A percentile compares a stretch with the other conserved stretches of the same genome.
Evolutionary conservation across 2,329 filamentous ascomycete genomes (phyloP).

Genomic region (Tolypocladium paradoxum): DNA sequence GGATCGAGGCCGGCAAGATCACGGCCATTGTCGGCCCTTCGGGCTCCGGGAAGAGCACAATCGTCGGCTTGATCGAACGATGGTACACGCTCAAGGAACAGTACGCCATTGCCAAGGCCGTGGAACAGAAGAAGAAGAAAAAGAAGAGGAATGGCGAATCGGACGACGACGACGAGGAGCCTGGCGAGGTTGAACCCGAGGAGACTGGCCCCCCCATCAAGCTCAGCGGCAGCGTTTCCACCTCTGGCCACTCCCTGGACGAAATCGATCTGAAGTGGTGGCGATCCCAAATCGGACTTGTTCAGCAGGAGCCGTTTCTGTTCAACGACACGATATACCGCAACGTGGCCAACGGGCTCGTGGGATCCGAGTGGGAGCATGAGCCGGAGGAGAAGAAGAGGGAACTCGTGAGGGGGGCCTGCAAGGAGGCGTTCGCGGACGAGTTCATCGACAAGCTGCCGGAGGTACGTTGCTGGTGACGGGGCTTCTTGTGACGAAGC

Average conservation of each 20-base stretch:
- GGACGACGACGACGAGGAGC: constrained; percentile 15
- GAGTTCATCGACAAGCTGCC: constrained; percentile 58
- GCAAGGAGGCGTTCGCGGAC: constrained; percentile 56
- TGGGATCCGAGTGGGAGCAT: constrained; percentile 41
- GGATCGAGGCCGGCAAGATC: constrained; percentile 51
- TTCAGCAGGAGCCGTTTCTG: constrained; percentile 58
- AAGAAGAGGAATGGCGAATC: constrained; percentile 26
- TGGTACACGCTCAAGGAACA: constrained; percentile 57
- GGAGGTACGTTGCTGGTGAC: constrained; percentile 23
- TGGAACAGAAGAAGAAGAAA: constrained; percentile 34
- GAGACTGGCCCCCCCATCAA: constrained; percentile 31
- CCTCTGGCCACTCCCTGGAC: constrained; percentile 41
- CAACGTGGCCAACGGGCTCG: constrained; percentile 51
- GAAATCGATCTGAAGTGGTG: constrained; percentile 53
- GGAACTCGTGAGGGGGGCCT: constrained; percentile 51
- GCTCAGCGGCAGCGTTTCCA: constrained; percentile 35
- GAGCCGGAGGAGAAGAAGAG: constrained; percentile 43
- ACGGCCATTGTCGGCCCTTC: constrained; percentile 67
- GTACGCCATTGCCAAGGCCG: constrained; percentile 37
- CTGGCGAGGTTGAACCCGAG: constrained; percentile 20
- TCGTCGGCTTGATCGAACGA: constrained; percentile 58
- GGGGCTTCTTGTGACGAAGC: no score
- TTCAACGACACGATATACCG: constrained; percentile 56
- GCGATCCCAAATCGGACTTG: constrained; percentile 52
- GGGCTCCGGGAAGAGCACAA: constrained; percentile 64